Percentiles rank a stretch among this genome's conserved stretches.
These are phyloP conservation scores for Termitomyces sp. DNA, from an alignment of 768 basidiomycete species.

Conservation along the genomic window DNA sequence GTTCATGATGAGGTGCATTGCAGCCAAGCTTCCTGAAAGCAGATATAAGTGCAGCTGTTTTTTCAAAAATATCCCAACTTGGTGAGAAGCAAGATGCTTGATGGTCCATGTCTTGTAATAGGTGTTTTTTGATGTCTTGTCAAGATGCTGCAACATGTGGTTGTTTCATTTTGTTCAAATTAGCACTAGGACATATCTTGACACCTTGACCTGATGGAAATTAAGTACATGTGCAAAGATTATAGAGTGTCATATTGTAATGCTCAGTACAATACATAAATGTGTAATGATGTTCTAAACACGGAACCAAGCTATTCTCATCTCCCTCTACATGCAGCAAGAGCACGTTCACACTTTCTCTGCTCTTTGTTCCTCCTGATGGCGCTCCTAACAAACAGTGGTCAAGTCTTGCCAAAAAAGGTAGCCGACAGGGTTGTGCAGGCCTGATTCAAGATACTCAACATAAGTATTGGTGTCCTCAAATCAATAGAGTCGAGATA, in stretches of 20 bases:
- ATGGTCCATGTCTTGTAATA: not conserved
- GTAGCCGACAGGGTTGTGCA: too few species aligned
- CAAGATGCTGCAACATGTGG: not conserved
- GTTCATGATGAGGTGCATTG: not conserved
- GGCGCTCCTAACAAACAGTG: too few species aligned
- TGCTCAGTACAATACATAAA: too few species aligned
- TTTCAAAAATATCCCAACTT: constrained; percentile 4
- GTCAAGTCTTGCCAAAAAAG: too few species aligned
- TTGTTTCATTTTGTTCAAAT: not conserved
- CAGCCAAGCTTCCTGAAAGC: not conserved
- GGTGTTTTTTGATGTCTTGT: not conserved
- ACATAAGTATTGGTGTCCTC: too few species aligned
- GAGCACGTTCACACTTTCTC: too few species aligned
- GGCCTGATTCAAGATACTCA: too few species aligned
- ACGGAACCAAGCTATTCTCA: not conserved
- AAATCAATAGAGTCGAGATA: too few species aligned
- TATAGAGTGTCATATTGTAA: too few species aligned
- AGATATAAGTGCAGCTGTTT: constrained; percentile 5
- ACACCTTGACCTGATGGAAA: not conserved
- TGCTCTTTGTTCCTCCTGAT: too few species aligned
- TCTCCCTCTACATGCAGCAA: too few species aligned
- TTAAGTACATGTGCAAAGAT: too few species aligned
- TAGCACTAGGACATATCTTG: not conserved
- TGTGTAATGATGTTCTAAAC: not conserved
- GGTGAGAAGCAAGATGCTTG: not conserved